phyloP scores from a whole-genome alignment of 179 eudicot species.

The Spinacia oleracea region DNA sequence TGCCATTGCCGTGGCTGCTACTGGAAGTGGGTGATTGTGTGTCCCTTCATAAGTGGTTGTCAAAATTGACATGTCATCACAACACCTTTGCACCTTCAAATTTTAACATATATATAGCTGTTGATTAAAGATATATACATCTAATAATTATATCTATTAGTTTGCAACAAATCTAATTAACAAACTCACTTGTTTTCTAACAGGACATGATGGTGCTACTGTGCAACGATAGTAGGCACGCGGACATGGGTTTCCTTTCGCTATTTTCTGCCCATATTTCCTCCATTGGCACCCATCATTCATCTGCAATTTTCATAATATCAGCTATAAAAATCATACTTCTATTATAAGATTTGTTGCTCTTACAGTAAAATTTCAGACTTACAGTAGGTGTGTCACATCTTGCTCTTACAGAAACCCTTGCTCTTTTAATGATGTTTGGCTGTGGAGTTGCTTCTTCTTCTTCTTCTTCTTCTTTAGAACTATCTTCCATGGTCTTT shows the following conservation, averaged over 20 bases:
- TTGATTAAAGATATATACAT: no score
- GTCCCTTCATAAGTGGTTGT: conserved; percentile 85
- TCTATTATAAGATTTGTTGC: no score
- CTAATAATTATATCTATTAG: no score
- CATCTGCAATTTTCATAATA: conserved; percentile 47
- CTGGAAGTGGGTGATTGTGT: conserved; percentile 74
- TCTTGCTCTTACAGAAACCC: conserved; percentile 90
- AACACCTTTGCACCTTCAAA: conserved; percentile 90
- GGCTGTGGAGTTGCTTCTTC: conserved; percentile 38
- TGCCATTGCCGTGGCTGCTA: conserved; percentile 81
- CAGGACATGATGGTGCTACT: conserved; percentile 72
- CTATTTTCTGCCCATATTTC: conserved; percentile 87
- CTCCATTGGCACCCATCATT: conserved; percentile 95
- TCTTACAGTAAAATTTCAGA: no score
- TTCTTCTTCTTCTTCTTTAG: conserved; percentile 49
- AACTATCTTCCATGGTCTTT: conserved; percentile 43
- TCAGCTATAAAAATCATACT: not conserved
- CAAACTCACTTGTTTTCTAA: conserved; percentile 74
- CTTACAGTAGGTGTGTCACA: conserved; percentile 92
- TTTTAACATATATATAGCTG: no score
- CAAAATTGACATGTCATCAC: conserved; percentile 66
- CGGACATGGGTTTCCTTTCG: conserved; percentile 90
- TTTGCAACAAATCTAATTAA: no score
- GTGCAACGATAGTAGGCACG: conserved; percentile 92
- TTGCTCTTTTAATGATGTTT: conserved; percentile 43